These are phyloP conservation scores for Epichloe sp. DNA, from an alignment of 2,329 filamentous ascomycete genomes.

Conservation along the genomic window DNA sequence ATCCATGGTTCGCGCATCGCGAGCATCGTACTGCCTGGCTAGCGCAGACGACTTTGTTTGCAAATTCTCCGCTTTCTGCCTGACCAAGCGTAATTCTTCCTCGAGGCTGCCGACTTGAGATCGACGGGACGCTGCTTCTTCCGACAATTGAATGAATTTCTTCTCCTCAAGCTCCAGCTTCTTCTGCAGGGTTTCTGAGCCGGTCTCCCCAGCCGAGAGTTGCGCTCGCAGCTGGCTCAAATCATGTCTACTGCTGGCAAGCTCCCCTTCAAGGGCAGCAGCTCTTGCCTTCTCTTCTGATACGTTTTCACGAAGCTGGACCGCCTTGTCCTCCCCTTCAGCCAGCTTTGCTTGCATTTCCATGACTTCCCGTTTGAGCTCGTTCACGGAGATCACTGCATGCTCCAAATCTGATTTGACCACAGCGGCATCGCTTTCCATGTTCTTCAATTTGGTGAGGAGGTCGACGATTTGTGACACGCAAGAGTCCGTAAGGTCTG, in stretches of 20 bases:
- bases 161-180: conserved; percentile 63
- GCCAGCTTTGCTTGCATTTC: conserved; percentile 38
- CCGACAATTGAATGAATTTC: conserved; percentile 52
- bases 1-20: conserved; percentile 64
- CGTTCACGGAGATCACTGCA: conserved; percentile 39
- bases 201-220: conserved; percentile 72
- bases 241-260: conserved; percentile 54
- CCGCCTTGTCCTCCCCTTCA: conserved; percentile 35
- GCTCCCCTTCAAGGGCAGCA: conserved; percentile 40
- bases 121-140: conserved; percentile 61
- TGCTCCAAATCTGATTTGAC: conserved; percentile 51
- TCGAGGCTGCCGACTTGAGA: conserved; percentile 65
- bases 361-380: conserved; percentile 45
- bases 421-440: conserved; percentile 46
- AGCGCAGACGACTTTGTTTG: conserved; percentile 39
- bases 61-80: conserved; percentile 47
- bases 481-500: conserved; percentile 46
- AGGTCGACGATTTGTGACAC: conserved; percentile 44
- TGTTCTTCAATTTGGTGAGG: conserved; percentile 43
- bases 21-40: conserved; percentile 49
- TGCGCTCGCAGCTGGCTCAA: conserved; percentile 54
- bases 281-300: conserved; percentile 41
- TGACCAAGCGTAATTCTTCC: conserved; percentile 57
- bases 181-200: conserved; percentile 65
- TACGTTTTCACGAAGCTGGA: conserved; percentile 40